phyloP scores from a whole-genome alignment of 306 rosid genomes.

The Lupinus albus region DNA sequence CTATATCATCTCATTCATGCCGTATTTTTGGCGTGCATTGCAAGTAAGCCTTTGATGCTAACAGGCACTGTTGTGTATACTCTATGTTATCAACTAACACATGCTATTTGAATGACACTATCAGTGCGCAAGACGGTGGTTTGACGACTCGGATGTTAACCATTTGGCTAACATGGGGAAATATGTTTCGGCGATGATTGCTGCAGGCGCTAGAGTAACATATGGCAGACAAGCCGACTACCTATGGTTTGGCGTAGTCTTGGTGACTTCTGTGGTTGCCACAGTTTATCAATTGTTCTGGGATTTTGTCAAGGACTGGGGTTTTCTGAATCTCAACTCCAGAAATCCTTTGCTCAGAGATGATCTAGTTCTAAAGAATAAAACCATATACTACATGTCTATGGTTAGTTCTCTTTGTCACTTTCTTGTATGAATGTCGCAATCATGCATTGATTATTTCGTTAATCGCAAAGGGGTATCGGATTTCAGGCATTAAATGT shows the following conservation, averaged over 20 bases:
- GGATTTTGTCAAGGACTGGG: slow-evolving; percentile 97
- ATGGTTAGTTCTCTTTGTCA: slow-evolving; percentile 51
- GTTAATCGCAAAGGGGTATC: background rate
- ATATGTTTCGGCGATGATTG: slow-evolving; percentile 92
- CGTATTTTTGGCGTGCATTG: slow-evolving; percentile 88
- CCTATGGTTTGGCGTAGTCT: slow-evolving; percentile 60
- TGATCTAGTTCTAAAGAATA: slow-evolving; percentile 73
- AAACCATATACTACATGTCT: slow-evolving; percentile 72
- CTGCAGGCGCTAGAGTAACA: slow-evolving; percentile 74
- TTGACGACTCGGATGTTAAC: slow-evolving; percentile 56
- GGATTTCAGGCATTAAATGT: slow-evolving; percentile 67
- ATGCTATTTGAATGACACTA: slow-evolving; percentile 27
- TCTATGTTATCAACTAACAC: slow-evolving; percentile 23
- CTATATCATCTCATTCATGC: slow-evolving; percentile 76
- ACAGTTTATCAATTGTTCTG: slow-evolving; percentile 85
- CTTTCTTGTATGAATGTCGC: background rate
- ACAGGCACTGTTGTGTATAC: background rate
- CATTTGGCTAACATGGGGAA: slow-evolving; percentile 95
- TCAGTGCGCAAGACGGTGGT: slow-evolving; percentile 89
- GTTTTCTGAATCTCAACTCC: slow-evolving; percentile 66
- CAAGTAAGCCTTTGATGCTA: slow-evolving; percentile 54
- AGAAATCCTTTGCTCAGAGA: slow-evolving; percentile 78
- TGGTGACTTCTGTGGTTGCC: slow-evolving; percentile 69
- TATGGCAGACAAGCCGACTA: slow-evolving; percentile 45
- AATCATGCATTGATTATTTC: background rate